Conservation (phyloP, 202 grass and related monocot species). For the Schoenoplectus tabernaemontani region DNA sequence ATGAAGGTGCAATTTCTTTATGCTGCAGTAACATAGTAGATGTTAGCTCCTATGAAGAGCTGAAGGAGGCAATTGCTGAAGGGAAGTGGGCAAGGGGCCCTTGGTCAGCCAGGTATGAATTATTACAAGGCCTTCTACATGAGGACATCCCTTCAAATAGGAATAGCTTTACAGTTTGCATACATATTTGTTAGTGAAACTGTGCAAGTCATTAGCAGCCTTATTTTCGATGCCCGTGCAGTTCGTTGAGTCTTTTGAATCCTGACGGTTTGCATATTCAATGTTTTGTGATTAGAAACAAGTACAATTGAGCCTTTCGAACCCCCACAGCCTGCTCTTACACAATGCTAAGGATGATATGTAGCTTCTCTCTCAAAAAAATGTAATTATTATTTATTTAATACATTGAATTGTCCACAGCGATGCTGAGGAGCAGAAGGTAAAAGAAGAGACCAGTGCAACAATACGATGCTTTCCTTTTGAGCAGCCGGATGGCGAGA, state of each 20-base stretch:
- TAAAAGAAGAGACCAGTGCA: constrained; percentile 95
- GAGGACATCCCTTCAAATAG: neutral
- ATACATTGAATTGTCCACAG: constrained; percentile 28
- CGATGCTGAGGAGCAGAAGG: constrained; percentile 81
- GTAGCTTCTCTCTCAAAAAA: neutral
- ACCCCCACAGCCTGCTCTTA: neutral
- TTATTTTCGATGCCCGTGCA: neutral
- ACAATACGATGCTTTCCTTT: constrained; percentile 98
- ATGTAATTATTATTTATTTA: neutral
- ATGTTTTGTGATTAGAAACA: neutral
- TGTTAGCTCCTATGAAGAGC: constrained; percentile 70
- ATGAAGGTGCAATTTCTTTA: neutral
- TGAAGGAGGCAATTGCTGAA: constrained; percentile 73
- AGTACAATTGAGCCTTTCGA: neutral
- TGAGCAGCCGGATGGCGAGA: constrained; percentile 59
- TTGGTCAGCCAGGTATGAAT: constrained; percentile 82
- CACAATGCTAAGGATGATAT: neutral
- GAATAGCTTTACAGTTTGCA: neutral
- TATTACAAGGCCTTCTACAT: neutral
- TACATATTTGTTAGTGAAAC: neutral
- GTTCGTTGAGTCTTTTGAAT: neutral
- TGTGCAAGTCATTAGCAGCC: neutral
- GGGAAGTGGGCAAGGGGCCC: constrained; percentile 97
- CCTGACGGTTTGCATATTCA: neutral
- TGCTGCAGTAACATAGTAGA: constrained; percentile 79